Evolutionary conservation across 768 basidiomycete species (phyloP).

Genomic region (Termitomyces sp.): DNA sequence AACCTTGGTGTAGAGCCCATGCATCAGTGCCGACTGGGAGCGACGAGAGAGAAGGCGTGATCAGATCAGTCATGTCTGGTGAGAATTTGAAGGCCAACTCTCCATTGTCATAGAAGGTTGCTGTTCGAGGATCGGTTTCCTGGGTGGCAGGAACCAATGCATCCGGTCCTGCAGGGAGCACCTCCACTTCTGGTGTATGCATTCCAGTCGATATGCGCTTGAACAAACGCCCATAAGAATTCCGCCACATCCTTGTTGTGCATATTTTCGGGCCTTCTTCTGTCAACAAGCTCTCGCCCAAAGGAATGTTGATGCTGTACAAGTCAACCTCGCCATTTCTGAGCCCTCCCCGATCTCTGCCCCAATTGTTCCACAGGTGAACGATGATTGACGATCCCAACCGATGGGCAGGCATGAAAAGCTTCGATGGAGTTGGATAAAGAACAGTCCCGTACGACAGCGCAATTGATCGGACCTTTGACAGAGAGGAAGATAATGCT

Average conservation of each 20-base stretch:
- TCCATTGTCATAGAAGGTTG: slow-evolving; percentile 15
- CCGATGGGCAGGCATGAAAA: slow-evolving; percentile 67
- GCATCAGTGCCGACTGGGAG: slow-evolving; percentile 79
- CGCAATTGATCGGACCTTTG: slow-evolving; percentile 72
- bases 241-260: slow-evolving; percentile 86
- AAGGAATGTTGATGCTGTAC: slow-evolving; percentile 84
- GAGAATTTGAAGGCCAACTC: slow-evolving; percentile 68
- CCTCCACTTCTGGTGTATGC: slow-evolving; percentile 17
- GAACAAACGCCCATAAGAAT: slow-evolving; percentile 79
- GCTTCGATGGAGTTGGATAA: slow-evolving; percentile 55
- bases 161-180: slow-evolving; percentile 36
- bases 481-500: slow-evolving; percentile 74
- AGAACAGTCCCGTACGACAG: slow-evolving; percentile 81
- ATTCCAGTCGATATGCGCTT: slow-evolving; percentile 31
- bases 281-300: slow-evolving; percentile 59
- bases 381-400: slow-evolving; percentile 63
- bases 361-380: slow-evolving; percentile 84
- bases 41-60: slow-evolving; percentile 48
- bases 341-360: slow-evolving; percentile 52
- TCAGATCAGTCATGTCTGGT: slow-evolving; percentile 60
- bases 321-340: slow-evolving; percentile 68
- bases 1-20: slow-evolving; percentile 70
- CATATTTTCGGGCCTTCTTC: slow-evolving; percentile 58
- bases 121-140: background rate
- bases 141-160: slow-evolving; percentile 17